Evolutionary conservation across 106 monocot genomes (phyloP), one percentile per base, ranked within the genome.

Genomic region (Platanthera guangdongensis): DNA sequence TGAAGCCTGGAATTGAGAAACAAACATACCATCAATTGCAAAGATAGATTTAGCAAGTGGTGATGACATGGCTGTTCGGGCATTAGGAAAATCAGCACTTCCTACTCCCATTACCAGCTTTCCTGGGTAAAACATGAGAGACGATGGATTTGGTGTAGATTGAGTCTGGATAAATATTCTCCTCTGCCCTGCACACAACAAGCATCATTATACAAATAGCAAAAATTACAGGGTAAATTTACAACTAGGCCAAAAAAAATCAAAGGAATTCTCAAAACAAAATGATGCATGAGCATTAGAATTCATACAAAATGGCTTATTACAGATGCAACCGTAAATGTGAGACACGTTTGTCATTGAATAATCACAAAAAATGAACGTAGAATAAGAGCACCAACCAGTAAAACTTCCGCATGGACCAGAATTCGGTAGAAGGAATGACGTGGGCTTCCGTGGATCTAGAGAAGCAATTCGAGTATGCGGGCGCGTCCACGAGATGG

Each of bases 91-190:
- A 75, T 94, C 94, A 45, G 92, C 75, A 78, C 99, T 99, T 50
- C 99, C 92, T 73, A 94, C 81, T 74, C 92, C 92, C 94, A 94
- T 99, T 49, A 92, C 90, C 3, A 80, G 79, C 73, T 94, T 94
- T 74, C 94, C 92, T 13, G 94, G 99, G 88, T 90, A 92, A 80
- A 94, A 99, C 99, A 99, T 94, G 46, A 94, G 88, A 68, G 99
- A 94, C 15, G 78, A 83, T 13, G 99, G 99, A 87, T 99, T 99
- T 21, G 91, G 99, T 28, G 94, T 94, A 15, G 90, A 83, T 62
- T 99, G 99, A 47, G 87, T 88, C 81, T 99, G 92, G 70, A 99
- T 94, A 81, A 99, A 99, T 92, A 99, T 88, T 79, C 85, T 87
- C 80, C 74, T 90, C 80, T 90, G 92, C 75, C 83, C 95, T 92